phyloP scores from a whole-genome alignment of 345 rosid genomes.

The Lepidium aucheri region DNA sequence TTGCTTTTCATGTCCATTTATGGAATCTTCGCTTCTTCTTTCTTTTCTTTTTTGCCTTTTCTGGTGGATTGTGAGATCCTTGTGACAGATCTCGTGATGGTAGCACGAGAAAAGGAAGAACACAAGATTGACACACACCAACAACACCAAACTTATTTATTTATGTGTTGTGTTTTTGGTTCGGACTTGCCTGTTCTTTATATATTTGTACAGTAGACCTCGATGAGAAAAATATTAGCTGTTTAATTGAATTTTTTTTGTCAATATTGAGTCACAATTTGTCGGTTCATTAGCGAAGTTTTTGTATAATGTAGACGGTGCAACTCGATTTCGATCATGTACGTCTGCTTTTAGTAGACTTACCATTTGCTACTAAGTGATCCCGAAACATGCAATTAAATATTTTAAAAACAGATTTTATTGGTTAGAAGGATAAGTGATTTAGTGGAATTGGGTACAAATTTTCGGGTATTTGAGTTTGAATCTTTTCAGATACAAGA shows the following conservation, averaged over 20 bases:
- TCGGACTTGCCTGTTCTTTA: constrained; percentile 4
- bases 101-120: constrained; percentile 24
- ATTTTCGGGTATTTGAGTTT: too few species aligned
- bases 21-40: constrained; percentile 16
- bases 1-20: constrained; percentile 33
- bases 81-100: constrained; percentile 27
- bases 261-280: too few species aligned
- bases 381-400: too few species aligned
- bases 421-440: too few species aligned
- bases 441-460: too few species aligned
- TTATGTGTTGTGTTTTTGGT: neutral
- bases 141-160: neutral
- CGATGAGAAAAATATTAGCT: neutral
- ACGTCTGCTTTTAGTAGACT: too few species aligned
- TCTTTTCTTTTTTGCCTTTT: neutral
- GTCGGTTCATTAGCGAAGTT: too few species aligned
- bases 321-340: too few species aligned
- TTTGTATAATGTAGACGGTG: too few species aligned
- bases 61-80: constrained; percentile 14
- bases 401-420: neutral
- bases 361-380: too few species aligned
- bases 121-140: constrained; percentile 7
- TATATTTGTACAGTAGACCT: neutral
- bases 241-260: neutral
- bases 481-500: too few species aligned